Evolutionary conservation across 192 early-diverging fungal genomes (phyloP).

Genomic region (Podila horticola): DNA sequence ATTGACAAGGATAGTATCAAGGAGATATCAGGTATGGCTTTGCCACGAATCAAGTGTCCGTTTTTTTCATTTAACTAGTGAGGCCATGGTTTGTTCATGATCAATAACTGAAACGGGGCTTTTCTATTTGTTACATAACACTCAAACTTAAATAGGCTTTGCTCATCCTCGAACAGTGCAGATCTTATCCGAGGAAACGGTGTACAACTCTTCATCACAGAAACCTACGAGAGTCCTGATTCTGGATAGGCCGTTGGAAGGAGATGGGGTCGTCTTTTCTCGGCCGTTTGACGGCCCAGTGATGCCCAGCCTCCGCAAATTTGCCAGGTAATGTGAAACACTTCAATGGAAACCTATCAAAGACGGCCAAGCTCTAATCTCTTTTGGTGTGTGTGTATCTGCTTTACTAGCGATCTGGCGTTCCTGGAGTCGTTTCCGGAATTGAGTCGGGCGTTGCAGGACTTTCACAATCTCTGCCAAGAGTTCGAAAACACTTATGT

Average conservation of each 20-base stretch:
- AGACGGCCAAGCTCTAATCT: not conserved
- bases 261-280: conserved; percentile 47
- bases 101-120: not conserved
- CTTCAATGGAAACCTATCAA: not conserved
- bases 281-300: conserved; percentile 25
- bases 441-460: conserved; percentile 41
- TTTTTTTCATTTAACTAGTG: too few species aligned
- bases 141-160: conserved; percentile 36
- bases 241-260: conserved; percentile 59
- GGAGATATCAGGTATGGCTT: conserved; percentile 55
- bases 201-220: conserved; percentile 54
- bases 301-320: conserved; percentile 34
- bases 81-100: not conserved
- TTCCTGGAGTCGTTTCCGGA: conserved; percentile 58
- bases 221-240: conserved; percentile 57
- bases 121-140: not conserved
- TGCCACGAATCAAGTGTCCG: too few species aligned
- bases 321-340: conserved; percentile 22
- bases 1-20: conserved; percentile 56
- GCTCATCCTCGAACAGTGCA: conserved; percentile 53
- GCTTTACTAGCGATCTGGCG: conserved; percentile 53
- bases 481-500: conserved; percentile 66
- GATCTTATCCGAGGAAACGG: conserved; percentile 58
- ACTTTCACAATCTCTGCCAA: conserved; percentile 51
- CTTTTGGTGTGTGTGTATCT: not conserved